Percentiles rank a stretch among this genome's conserved stretches.
These are phyloP conservation scores for Oryza meridionalis DNA, from an alignment of 176 grass and related monocot genomes.

Conservation along the genomic window DNA sequence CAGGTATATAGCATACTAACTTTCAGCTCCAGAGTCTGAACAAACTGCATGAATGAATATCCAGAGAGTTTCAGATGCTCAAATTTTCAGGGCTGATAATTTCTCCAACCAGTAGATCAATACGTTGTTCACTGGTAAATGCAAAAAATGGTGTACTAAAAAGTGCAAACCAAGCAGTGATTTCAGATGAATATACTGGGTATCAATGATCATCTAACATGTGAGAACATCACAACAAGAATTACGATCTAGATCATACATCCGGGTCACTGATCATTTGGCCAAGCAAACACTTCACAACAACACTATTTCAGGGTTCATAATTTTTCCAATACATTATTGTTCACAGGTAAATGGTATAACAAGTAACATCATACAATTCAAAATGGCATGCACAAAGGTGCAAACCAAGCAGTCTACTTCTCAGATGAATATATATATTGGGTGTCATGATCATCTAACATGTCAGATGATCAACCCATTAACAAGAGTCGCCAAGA, in stretches of 20 bases:
- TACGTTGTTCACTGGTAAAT: background rate
- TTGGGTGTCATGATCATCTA: background rate
- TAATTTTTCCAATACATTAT: background rate
- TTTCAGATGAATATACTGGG: too few relatives aligned
- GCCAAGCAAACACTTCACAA: too few relatives aligned
- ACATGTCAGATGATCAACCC: background rate
- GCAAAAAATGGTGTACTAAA: too few relatives aligned
- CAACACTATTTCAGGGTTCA: background rate
- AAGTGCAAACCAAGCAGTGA: too few relatives aligned
- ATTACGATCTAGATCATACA: too few relatives aligned
- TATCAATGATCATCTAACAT: too few relatives aligned
- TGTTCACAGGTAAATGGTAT: slow-evolving; percentile 18
- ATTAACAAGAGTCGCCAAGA: slow-evolving; percentile 15
- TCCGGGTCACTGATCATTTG: too few relatives aligned
- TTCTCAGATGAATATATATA: background rate
- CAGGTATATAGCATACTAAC: background rate
- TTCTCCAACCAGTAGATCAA: background rate
- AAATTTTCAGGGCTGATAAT: background rate
- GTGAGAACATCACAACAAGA: too few relatives aligned
- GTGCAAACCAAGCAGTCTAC: background rate
- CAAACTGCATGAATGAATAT: background rate
- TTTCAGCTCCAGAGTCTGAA: background rate
- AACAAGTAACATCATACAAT: background rate
- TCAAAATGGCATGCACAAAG: slow-evolving; percentile 17
- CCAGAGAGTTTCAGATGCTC: background rate